A percentile compares a stretch with the other conserved stretches of the same genome.
Evolutionary conservation across 164 flowering plant genomes (phyloP).

Genomic region (Umbilicus rupestris): DNA sequence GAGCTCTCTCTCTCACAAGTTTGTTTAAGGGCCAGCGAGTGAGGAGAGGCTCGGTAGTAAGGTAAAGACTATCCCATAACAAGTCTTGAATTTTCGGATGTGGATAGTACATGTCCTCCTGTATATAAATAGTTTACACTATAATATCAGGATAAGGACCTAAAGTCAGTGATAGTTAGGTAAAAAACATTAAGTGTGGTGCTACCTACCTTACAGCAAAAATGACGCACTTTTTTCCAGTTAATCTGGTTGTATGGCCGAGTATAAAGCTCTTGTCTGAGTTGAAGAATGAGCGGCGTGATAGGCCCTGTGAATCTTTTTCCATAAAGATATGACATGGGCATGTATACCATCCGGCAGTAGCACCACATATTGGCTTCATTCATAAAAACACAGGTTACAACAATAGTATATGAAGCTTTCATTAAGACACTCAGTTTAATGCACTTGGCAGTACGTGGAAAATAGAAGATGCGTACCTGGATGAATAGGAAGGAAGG

Average conservation of each 20-base stretch:
- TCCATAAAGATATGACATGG: slow-evolving; percentile 36
- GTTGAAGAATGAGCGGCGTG: slow-evolving; percentile 31
- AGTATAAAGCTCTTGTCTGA: slow-evolving; percentile 32
- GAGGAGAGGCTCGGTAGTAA: slow-evolving; percentile 3
- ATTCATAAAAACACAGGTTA: background rate
- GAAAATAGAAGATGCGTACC: background rate
- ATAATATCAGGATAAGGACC: background rate
- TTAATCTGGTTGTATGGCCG: slow-evolving; percentile 32
- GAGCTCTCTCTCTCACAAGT: slow-evolving; percentile 3
- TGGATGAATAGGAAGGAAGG: background rate
- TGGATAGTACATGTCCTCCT: slow-evolving; percentile 5
- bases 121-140: background rate
- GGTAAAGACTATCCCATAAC: background rate
- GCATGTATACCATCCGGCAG: slow-evolving; percentile 34
- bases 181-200: background rate
- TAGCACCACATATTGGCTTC: slow-evolving; percentile 47
- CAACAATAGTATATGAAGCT: background rate
- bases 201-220: slow-evolving; percentile 26
- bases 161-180: background rate
- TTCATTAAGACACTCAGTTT: too few species aligned
- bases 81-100: slow-evolving; percentile 2
- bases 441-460: background rate
- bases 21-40: slow-evolving; percentile 2
- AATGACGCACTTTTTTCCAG: slow-evolving; percentile 29
- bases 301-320: slow-evolving; percentile 32